Base-by-base conservation (phyloP, 208 protist genomes). In the Acanthamoeba triangularis region DNA sequence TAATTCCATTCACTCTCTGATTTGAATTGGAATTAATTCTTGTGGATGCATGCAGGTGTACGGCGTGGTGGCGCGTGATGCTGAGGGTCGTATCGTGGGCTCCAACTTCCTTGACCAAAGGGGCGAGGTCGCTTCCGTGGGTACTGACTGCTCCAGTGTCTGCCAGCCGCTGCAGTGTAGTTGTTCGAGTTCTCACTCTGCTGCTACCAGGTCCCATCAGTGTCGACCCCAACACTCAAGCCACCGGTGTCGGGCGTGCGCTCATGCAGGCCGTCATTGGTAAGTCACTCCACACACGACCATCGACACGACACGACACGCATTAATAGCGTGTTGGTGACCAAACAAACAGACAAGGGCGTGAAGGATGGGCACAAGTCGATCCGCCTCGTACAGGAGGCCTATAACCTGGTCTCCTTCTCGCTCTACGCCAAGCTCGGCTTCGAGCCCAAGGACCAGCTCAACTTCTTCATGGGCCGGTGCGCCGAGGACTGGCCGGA, bases 231-330 rank as follows among this genome's bases (percentile, higher is more conserved):
- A 25, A 30, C 82, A 67, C 56, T 54, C 47, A 90, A 28, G 82
- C 82, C 41, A 18, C 23, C 14, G 82, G 82, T 16, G 82, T 28
- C 3, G 82, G 82, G 11, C 82, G 82, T 14, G 52, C 56, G 23
- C 82, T 90, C n/a, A 90, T 90, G 82, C 52, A 90, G n/a, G 82
- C 82, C 28, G 82, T 90, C 56, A 44, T 90, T 28, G 82, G 82
- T 90, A 23, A 5, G 37, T 85, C 10, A n/a, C n/a, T 49, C 6
- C 5, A 14, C 25, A 25, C 65, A 74, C 65, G 65, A n/a, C 33
- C 16, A 85, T 14, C 54, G 54, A 47, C 41, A 47, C 41, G 41
- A 47, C 41, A 47, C 41, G 41, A 61, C 41, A 25, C 6, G 72
- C 13, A 35, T 35, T 84, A 25, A 16, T 28, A 10, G 0, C 10